Evolutionary conservation across 768 basidiomycete species (phyloP).

Genomic region (Tremella fuciformis): DNA sequence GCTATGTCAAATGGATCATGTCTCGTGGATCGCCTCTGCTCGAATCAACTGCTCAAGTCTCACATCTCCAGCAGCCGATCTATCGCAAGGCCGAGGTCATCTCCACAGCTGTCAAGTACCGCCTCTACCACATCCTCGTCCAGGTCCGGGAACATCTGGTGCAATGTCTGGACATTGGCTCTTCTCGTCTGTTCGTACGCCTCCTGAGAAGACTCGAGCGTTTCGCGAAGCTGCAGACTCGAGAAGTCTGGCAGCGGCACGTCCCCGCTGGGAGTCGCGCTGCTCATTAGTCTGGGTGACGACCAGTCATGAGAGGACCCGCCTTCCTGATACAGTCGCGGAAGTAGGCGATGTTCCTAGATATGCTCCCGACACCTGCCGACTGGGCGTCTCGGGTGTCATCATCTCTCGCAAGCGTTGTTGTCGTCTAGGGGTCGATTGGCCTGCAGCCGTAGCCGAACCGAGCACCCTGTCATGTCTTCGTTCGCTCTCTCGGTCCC

Average conservation of each 20-base stretch:
- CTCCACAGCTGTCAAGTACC: conserved; percentile 84
- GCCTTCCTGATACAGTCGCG: conserved; percentile 12
- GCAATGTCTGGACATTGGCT: conserved; percentile 61
- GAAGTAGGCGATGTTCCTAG: conserved; percentile 2
- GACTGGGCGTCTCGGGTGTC: conserved; percentile 28
- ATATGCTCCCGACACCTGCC: not conserved
- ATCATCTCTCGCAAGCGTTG: not conserved
- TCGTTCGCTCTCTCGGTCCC: conserved; percentile 12
- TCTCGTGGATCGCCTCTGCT: not conserved
- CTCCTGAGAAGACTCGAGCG: conserved; percentile 67
- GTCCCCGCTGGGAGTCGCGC: conserved; percentile 12
- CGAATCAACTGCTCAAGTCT: not conserved
- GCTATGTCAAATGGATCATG: not conserved
- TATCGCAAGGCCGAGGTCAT: conserved; percentile 85
- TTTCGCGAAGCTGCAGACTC: conserved; percentile 56
- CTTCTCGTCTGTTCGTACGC: conserved; percentile 68
- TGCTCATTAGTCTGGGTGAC: not conserved
- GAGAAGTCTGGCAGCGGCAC: conserved; percentile 31
- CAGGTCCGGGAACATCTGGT: conserved; percentile 81
- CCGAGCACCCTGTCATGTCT: conserved; percentile 5
- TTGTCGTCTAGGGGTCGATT: not conserved
- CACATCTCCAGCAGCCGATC: conserved; percentile 56
- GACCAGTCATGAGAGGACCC: conserved; percentile 8
- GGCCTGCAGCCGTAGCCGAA: conserved; percentile 1
- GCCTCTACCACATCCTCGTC: conserved; percentile 81